These are phyloP conservation scores for Astrephomene gubernaculifera DNA, from an alignment of 139 green algal species.

Conservation along the genomic window DNA sequence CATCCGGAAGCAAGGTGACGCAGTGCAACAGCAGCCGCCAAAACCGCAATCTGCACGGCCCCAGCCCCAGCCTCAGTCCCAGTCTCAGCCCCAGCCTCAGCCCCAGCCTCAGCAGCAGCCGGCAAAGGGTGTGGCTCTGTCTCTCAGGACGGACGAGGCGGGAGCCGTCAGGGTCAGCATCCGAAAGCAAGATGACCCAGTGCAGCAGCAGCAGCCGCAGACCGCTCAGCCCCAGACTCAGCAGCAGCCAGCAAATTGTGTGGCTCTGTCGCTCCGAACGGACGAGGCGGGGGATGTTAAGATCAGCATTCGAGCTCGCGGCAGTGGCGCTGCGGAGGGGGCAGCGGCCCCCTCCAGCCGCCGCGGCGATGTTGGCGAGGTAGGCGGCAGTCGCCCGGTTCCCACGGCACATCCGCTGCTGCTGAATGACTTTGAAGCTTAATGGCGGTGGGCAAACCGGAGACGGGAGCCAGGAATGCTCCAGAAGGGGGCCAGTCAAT, in stretches of 20 bases:
- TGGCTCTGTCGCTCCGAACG: background rate
- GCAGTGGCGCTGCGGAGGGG: background rate
- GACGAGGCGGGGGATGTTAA: background rate
- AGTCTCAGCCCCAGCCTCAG: too few species aligned
- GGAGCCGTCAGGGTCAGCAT: background rate
- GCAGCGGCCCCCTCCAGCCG: background rate
- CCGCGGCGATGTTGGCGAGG: background rate
- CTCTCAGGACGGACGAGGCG: background rate
- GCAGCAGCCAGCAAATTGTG: background rate
- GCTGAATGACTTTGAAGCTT: background rate
- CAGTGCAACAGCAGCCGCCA: background rate
- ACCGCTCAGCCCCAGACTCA: background rate
- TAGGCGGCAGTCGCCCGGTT: background rate
- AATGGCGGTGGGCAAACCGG: too few species aligned
- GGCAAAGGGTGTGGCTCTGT: background rate
- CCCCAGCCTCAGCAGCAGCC: background rate
- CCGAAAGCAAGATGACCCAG: background rate
- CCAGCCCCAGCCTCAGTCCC: background rate
- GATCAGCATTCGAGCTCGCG: background rate
- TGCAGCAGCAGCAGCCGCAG: background rate
- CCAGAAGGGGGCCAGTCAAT: too few species aligned
- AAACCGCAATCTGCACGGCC: background rate
- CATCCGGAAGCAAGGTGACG: background rate
- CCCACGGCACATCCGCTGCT: slow-evolving; percentile 9
- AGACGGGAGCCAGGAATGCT: too few species aligned